Evolutionary conservation across 2,329 filamentous ascomycete species (phyloP).

Genomic region (Cercospora sp.): DNA sequence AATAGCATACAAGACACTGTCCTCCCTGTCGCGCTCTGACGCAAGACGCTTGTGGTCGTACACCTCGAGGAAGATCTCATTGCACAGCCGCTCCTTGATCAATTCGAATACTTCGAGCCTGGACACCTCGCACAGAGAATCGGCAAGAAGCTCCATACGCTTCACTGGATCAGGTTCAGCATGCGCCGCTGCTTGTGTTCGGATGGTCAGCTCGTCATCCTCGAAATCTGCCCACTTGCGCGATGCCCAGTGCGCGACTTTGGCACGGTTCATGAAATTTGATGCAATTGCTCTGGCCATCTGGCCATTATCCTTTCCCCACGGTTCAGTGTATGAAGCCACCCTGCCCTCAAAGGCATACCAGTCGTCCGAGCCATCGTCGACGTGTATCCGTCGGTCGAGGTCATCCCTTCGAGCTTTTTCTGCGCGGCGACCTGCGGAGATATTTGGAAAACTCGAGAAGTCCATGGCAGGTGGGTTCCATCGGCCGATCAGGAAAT

Average conservation of each 20-base stretch:
- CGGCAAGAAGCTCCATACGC: constrained; percentile 9
- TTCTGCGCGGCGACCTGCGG: constrained; percentile 7
- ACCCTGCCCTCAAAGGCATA: constrained; percentile 19
- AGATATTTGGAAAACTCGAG: constrained; percentile 8
- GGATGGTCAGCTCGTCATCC: constrained; percentile 22
- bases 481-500: constrained; percentile 24
- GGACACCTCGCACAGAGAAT: constrained; percentile 22
- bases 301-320: constrained; percentile 1
- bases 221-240: constrained; percentile 28
- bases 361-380: constrained; percentile 29
- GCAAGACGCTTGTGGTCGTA: constrained; percentile 9
- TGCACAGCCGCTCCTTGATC: constrained; percentile 26
- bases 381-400: constrained; percentile 2
- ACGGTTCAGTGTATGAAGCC: not conserved
- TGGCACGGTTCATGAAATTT: constrained; percentile 27
- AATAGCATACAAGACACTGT: constrained; percentile 1
- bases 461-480: constrained; percentile 4
- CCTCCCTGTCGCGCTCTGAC: not conserved
- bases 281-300: constrained; percentile 20
- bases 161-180: constrained; percentile 12
- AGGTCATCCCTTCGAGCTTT: constrained; percentile 17
- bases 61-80: constrained; percentile 24
- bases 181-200: constrained; percentile 18
- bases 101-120: constrained; percentile 24
- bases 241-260: constrained; percentile 24